Evolutionary conservation across 768 basidiomycete species (phyloP).

Genomic region (Tephrocybe sp.): DNA sequence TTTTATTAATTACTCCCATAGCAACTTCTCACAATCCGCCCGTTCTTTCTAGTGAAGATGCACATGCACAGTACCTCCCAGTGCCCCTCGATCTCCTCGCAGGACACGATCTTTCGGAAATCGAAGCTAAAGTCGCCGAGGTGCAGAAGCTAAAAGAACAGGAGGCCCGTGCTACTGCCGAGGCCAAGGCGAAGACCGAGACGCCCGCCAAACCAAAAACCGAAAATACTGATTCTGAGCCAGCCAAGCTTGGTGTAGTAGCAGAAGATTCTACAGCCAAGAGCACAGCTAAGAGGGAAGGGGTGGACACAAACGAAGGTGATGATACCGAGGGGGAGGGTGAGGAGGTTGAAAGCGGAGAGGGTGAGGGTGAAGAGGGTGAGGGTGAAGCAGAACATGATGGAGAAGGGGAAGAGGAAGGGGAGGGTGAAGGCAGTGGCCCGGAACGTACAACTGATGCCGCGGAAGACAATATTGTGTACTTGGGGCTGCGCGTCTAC

Average conservation of each 20-base stretch:
- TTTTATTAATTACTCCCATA: no score
- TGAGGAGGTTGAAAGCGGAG: neutral
- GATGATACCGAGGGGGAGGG: neutral
- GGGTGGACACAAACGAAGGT: neutral
- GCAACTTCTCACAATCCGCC: no score
- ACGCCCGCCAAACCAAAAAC: neutral
- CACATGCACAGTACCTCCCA: constrained; percentile 18
- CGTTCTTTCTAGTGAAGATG: constrained; percentile 12
- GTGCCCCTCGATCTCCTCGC: constrained; percentile 28
- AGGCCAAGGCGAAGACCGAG: neutral
- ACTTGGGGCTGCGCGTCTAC: constrained; percentile 39
- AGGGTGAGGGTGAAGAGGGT: neutral
- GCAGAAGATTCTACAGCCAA: no score
- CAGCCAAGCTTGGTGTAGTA: no score
- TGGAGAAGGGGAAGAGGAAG: neutral
- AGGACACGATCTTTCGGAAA: constrained; percentile 28
- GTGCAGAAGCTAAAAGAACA: neutral
- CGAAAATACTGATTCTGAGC: no score
- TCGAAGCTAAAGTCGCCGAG: constrained; percentile 21
- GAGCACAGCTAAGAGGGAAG: no score
- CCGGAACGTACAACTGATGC: neutral
- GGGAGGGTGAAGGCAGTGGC: neutral
- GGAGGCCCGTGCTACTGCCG: neutral
- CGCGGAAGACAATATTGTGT: constrained; percentile 21
- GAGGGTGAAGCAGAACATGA: neutral